These are phyloP conservation scores for Trichoderma lentiforme DNA, from an alignment of 2,329 filamentous ascomycete genomes.

Conservation along the genomic window DNA sequence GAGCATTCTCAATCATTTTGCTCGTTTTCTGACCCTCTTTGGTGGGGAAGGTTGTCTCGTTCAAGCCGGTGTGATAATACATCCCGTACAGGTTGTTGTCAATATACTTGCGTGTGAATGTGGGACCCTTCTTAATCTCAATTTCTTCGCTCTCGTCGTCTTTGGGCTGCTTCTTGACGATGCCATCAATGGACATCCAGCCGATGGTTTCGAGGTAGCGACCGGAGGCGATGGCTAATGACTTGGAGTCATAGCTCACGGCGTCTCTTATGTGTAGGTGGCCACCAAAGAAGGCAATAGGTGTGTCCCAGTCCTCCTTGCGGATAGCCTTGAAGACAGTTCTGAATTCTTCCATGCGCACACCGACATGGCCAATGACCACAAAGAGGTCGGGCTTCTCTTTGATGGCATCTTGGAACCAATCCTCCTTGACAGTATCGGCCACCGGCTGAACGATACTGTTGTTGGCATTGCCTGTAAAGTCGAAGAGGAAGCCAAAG, in stretches of 20 bases:
- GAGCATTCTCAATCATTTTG: conserved; percentile 63
- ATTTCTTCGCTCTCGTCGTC: conserved; percentile 22
- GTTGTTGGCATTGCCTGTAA: conserved; percentile 86
- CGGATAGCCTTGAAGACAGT: conserved; percentile 76
- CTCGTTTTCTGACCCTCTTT: conserved; percentile 70
- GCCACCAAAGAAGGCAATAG: conserved; percentile 89
- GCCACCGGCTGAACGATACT: conserved; percentile 78
- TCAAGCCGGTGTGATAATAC: conserved; percentile 73
- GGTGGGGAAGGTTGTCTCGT: conserved; percentile 72
- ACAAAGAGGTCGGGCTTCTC: conserved; percentile 85
- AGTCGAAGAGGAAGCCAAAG: conserved; percentile 95
- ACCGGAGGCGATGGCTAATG: conserved; percentile 79
- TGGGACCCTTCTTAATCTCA: conserved; percentile 39
- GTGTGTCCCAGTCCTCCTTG: conserved; percentile 70
- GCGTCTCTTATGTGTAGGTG: conserved; percentile 89
- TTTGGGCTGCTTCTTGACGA: conserved; percentile 35
- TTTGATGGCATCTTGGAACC: conserved; percentile 84
- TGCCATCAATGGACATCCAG: conserved; percentile 80
- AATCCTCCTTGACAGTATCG: conserved; percentile 75
- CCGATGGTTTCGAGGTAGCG: conserved; percentile 94
- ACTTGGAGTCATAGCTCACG: conserved; percentile 70
- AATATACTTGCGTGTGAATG: conserved; percentile 79
- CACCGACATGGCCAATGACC: conserved; percentile 79
- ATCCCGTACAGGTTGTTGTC: conserved; percentile 90
- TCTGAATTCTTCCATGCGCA: conserved; percentile 76